These are phyloP conservation scores for Blastobotrys illinoisensis DNA, from an alignment of 1,139 yeast genomes.

Conservation along the genomic window DNA sequence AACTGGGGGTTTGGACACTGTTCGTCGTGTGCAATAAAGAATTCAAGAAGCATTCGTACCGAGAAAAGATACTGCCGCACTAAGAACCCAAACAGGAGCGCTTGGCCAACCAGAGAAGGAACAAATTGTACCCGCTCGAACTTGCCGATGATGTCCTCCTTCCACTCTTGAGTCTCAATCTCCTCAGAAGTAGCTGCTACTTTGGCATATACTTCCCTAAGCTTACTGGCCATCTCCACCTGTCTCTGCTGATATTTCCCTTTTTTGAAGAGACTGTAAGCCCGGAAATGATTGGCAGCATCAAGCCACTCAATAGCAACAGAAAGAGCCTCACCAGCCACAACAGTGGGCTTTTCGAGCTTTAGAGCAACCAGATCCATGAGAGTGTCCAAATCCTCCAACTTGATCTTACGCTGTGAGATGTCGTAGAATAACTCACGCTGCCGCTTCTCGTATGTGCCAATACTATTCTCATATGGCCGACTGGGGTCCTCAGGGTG, in stretches of 20 bases:
- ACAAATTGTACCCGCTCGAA: not conserved
- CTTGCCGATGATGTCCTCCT: not conserved
- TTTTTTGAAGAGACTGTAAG: constrained; percentile 7
- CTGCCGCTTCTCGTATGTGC: constrained; percentile 9
- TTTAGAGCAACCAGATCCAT: constrained; percentile 13
- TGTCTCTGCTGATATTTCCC: constrained; percentile 10
- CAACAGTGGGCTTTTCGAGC: constrained; percentile 13
- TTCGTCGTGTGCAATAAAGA: constrained; percentile 16
- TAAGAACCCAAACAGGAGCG: constrained; percentile 19
- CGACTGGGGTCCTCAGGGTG: not conserved
- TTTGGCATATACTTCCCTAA: constrained; percentile 7
- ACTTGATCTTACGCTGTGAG: constrained; percentile 7
- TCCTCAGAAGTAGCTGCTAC: constrained; percentile 7
- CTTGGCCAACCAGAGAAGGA: constrained; percentile 15
- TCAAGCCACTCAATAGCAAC: constrained; percentile 19
- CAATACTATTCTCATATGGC: constrained; percentile 1
- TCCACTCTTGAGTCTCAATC: constrained; percentile 11
- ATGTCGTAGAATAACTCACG: constrained; percentile 2
- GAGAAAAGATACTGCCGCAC: constrained; percentile 6
- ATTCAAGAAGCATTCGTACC: constrained; percentile 8
- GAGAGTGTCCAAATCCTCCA: constrained; percentile 20
- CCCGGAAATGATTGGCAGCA: constrained; percentile 20
- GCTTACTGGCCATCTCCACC: constrained; percentile 6
- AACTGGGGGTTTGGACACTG: constrained; percentile 18
- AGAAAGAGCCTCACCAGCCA: constrained; percentile 15